Evolutionary conservation across 352 stramenopile species (phyloP).

Genomic region (Phytophthora podocarpi): DNA sequence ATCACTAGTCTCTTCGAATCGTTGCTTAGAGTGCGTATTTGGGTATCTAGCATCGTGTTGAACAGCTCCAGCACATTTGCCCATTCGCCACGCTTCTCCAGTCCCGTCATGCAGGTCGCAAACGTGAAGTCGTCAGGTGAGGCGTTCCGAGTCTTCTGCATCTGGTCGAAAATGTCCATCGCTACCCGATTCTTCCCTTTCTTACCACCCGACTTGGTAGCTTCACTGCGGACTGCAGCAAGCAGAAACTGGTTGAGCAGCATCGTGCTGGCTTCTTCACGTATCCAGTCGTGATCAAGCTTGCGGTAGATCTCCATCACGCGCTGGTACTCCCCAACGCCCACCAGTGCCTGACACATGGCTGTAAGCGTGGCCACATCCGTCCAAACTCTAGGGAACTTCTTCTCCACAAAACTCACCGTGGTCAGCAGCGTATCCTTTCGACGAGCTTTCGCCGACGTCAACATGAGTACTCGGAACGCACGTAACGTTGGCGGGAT

Average conservation of each 20-base stretch:
- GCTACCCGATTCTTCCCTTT: slow-evolving; percentile 21
- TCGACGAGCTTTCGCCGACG: slow-evolving; percentile 46
- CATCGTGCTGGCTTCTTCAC: slow-evolving; percentile 44
- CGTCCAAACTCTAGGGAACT: slow-evolving; percentile 38
- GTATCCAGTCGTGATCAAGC: slow-evolving; percentile 45
- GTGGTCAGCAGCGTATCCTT: slow-evolving; percentile 56
- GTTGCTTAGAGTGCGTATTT: slow-evolving; percentile 18
- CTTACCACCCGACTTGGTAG: background rate
- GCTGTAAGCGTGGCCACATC: slow-evolving; percentile 61
- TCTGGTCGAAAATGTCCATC: slow-evolving; percentile 48
- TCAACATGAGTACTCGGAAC: slow-evolving; percentile 69
- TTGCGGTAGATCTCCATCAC: slow-evolving; percentile 57
- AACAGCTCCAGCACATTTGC: slow-evolving; percentile 55
- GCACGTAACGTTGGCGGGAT: slow-evolving; percentile 53
- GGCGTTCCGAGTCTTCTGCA: slow-evolving; percentile 43
- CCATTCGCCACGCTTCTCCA: slow-evolving; percentile 58
- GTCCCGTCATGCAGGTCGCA: slow-evolving; percentile 58
- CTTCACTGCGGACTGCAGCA: slow-evolving; percentile 38
- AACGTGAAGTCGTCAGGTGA: slow-evolving; percentile 69
- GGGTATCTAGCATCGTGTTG: slow-evolving; percentile 54
- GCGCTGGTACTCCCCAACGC: slow-evolving; percentile 42
- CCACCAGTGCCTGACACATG: slow-evolving; percentile 67
- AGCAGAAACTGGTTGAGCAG: slow-evolving; percentile 72
- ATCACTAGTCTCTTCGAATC: slow-evolving; percentile 29
- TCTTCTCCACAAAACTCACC: slow-evolving; percentile 48